Percentiles rank a stretch among this genome's conserved stretches.
Evolutionary conservation across 1,139 yeast species (phyloP).

Genomic region (Pneumocystis wakefieldiae): DNA sequence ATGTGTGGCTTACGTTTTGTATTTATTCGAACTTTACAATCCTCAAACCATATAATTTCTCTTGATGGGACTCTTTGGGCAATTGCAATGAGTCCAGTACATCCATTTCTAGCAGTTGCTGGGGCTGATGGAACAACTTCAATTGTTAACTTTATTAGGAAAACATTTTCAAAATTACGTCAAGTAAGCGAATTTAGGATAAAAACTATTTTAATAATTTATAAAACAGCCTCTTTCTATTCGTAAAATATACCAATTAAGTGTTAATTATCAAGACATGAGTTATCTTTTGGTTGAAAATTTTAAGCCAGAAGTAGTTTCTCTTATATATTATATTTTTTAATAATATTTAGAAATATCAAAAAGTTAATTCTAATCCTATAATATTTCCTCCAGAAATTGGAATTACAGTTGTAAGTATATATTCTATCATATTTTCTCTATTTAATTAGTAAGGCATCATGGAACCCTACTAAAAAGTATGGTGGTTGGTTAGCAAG

Average conservation of each 20-base stretch:
- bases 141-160: conserved; percentile 2
- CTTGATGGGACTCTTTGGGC: conserved; percentile 7
- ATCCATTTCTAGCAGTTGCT: conserved; percentile 6
- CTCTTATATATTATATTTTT: background rate
- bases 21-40: conserved; percentile 1
- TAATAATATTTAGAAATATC: background rate
- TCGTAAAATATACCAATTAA: conserved; percentile 3
- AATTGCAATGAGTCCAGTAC: conserved; percentile 3
- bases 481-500: conserved; percentile 7
- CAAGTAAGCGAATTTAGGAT: background rate
- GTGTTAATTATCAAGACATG: background rate
- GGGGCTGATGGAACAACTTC: conserved; percentile 4
- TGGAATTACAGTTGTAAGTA: background rate
- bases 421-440: background rate
- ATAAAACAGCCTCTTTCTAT: conserved; percentile 2
- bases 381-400: conserved; percentile 3
- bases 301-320: conserved; percentile 2
- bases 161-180: conserved; percentile 3
- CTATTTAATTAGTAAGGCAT: background rate
- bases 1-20: conserved; percentile 3
- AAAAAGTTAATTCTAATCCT: conserved; percentile 1
- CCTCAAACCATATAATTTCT: conserved; percentile 3
- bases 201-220: background rate
- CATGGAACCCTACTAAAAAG: conserved; percentile 3
- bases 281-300: background rate